Evolutionary conservation across 192 early-diverging fungal genomes (phyloP), one percentile per base, ranked within the genome.

Genomic region (Diversispora eburnea): DNA sequence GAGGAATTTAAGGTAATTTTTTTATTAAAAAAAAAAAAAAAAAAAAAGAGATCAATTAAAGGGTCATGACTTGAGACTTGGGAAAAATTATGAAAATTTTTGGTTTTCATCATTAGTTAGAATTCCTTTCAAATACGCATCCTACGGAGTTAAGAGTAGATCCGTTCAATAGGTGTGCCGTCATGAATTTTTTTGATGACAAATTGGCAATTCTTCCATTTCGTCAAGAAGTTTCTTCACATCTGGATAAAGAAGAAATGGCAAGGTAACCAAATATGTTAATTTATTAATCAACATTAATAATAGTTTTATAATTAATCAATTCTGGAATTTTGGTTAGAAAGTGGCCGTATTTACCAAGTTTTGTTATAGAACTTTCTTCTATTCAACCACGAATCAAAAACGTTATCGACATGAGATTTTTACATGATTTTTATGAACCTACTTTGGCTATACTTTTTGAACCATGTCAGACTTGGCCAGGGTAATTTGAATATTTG

Each of bases 381-480:
- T 74, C 77, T 4, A 83, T 86, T 41, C 88, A 89, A 56, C 75
- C 78, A 47, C 78, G 77, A 59, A 87, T 97, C 67, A 84, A 88
- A 60, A 90, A 92, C 58, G 86, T 99, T 0, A 88, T 92, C 51
- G 96, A 99, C 67, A 90, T 96, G 86, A 88, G 81, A 1, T 99
- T 99, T 71, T 84, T 99, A 45, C 78, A 91, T 64, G 96, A 92
- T 42, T 99, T 94, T 63, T 85, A 93, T 57, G 94, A 95, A 77
- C 97, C 97, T 5, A 97, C 95, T 8, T 84, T 99, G 41, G 96
- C 94, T 0, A 92, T 99, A 73, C 81, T 99, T 69, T 97, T 92
- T 77, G 91, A 97, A 78, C 82, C 93, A 19, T 79, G 84, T 55
- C 89, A 91, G 52, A 92, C 92, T 22, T 97, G 95, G 95, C 86